These are phyloP conservation scores for Monosporascus cannonballus DNA, from an alignment of 2,329 filamentous ascomycete genomes.

Conservation along the genomic window DNA sequence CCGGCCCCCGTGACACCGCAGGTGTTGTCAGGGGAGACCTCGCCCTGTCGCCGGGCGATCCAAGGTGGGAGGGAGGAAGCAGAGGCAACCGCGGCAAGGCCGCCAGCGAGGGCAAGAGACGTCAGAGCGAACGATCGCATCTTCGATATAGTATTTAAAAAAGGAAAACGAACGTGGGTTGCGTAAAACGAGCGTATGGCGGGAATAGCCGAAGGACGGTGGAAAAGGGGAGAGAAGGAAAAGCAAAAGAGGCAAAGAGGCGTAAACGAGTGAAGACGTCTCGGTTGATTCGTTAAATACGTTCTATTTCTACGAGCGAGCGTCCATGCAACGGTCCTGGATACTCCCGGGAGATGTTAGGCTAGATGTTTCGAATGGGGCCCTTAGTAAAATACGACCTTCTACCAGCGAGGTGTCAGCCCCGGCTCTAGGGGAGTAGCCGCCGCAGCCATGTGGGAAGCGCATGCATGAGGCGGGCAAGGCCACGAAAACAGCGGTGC, in stretches of 20 bases:
- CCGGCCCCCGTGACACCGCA: conserved; percentile 19
- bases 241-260: too few relatives aligned
- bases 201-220: neutral
- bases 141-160: neutral
- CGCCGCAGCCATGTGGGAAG: too few relatives aligned
- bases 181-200: conserved; percentile 5
- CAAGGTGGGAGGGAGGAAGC: conserved; percentile 11
- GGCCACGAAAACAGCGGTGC: neutral
- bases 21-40: conserved; percentile 15
- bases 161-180: conserved; percentile 8
- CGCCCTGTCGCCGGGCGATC: conserved; percentile 7
- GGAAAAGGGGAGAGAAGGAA: too few relatives aligned
- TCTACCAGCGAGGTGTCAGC: too few relatives aligned
- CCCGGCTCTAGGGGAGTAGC: too few relatives aligned
- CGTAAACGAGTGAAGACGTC: too few relatives aligned
- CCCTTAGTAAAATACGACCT: too few relatives aligned
- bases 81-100: conserved; percentile 9
- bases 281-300: too few relatives aligned
- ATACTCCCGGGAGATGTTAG: too few relatives aligned
- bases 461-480: neutral
- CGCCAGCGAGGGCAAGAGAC: conserved; percentile 11
- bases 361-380: too few relatives aligned
- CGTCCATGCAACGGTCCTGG: too few relatives aligned
- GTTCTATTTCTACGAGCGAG: too few relatives aligned
- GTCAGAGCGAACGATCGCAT: conserved; percentile 6